Percentiles rank a stretch among this genome's conserved stretches.
Evolutionary conservation across 2,329 filamentous ascomycete genomes (phyloP).

Genomic region (Phaeomoniella chlamydospora): DNA sequence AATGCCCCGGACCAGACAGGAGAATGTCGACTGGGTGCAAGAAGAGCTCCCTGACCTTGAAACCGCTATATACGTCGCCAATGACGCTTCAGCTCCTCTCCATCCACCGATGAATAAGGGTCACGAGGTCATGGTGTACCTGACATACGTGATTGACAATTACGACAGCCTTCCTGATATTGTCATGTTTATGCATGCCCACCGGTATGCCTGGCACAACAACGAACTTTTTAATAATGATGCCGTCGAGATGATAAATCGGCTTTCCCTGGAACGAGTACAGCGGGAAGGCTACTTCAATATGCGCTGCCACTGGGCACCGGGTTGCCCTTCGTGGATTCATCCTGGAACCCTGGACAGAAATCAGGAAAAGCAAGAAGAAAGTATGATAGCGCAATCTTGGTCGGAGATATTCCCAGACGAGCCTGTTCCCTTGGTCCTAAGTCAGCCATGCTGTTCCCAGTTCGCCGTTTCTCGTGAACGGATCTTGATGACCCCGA

Average conservation of each 20-base stretch:
- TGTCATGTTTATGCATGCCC: constrained; percentile 45
- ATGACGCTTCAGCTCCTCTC: constrained; percentile 11
- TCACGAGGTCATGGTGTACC: constrained; percentile 30
- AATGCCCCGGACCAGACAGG: constrained; percentile 33
- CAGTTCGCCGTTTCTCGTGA: constrained; percentile 49
- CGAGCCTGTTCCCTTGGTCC: constrained; percentile 28
- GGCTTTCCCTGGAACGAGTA: constrained; percentile 37
- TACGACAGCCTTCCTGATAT: constrained; percentile 38
- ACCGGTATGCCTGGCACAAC: constrained; percentile 45
- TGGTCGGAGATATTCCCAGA: constrained; percentile 33
- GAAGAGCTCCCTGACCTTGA: constrained; percentile 7
- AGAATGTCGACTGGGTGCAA: constrained; percentile 28
- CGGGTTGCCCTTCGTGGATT: constrained; percentile 46
- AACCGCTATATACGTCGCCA: constrained; percentile 7
- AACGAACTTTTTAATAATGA: constrained; percentile 37
- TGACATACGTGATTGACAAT: constrained; percentile 31
- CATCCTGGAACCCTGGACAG: constrained; percentile 27
- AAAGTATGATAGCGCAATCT: constrained; percentile 27
- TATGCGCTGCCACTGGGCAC: constrained; percentile 41
- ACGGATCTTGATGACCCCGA: constrained; percentile 38
- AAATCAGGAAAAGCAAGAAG: constrained; percentile 29
- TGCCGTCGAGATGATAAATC: constrained; percentile 33
- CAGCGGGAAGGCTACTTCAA: constrained; percentile 43
- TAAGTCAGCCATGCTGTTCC: constrained; percentile 49
- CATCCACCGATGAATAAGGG: constrained; percentile 26